These are phyloP conservation scores for Boletus subparvulus DNA, from an alignment of 768 basidiomycete species.

Conservation along the genomic window DNA sequence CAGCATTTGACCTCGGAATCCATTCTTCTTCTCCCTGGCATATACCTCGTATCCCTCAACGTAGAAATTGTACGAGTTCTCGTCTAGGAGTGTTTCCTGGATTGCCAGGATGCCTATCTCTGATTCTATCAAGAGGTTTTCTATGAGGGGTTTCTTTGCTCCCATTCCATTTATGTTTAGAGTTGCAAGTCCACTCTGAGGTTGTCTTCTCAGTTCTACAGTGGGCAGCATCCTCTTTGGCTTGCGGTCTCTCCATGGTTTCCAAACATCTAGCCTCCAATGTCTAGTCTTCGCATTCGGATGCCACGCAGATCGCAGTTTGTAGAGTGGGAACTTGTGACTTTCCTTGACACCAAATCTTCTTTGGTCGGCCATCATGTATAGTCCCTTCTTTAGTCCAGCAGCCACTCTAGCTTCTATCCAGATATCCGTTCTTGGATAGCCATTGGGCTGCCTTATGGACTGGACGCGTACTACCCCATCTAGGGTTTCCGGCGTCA, in stretches of 20 bases:
- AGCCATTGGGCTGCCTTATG: neutral
- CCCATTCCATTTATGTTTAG: neutral
- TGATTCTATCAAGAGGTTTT: neutral
- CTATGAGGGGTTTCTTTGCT: neutral
- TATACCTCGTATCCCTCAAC: neutral
- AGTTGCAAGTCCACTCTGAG: neutral
- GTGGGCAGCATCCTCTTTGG: rapidly evolving
- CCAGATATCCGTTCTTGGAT: neutral
- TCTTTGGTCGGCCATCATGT: neutral
- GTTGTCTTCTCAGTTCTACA: neutral
- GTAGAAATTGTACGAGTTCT: neutral
- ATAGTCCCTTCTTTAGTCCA: neutral
- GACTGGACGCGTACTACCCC: neutral
- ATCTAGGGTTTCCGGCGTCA: neutral
- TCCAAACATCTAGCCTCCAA: neutral
- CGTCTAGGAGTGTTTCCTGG: neutral
- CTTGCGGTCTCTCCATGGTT: neutral
- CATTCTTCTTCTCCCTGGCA: neutral
- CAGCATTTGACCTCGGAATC: neutral
- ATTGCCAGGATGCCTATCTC: neutral
- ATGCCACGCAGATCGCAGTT: neutral
- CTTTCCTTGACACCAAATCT: neutral
- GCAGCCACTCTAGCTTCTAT: neutral
- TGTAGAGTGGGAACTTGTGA: neutral
- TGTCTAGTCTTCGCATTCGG: neutral